These are phyloP conservation scores for Crithidia thermophila DNA, from an alignment of 208 protist species.

Conservation along the genomic window DNA sequence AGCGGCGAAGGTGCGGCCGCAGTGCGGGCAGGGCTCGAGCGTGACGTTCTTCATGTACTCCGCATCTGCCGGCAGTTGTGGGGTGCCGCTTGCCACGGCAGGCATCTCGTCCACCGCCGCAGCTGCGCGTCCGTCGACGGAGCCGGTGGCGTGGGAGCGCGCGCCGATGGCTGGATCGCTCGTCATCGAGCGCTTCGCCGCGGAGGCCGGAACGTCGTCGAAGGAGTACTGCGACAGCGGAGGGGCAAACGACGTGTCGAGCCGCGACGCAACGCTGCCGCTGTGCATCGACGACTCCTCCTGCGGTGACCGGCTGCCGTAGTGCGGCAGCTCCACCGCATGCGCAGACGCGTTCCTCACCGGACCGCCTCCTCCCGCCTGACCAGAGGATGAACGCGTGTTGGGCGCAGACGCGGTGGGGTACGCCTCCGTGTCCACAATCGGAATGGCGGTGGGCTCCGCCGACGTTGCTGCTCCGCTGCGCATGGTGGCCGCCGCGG, in stretches of 20 bases:
- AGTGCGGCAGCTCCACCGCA: too few species aligned
- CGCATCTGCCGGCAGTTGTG: constrained; percentile 8
- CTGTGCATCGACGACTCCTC: constrained; percentile 3
- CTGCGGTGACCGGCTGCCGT: background rate
- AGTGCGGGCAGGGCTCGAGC: constrained; percentile 72
- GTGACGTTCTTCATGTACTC: constrained; percentile 32
- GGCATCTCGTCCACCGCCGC: constrained; percentile 21
- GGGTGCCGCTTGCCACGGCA: constrained; percentile 29
- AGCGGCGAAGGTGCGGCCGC: constrained; percentile 68
- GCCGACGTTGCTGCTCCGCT: background rate
- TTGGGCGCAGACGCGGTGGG: constrained; percentile 1
- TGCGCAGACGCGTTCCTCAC: too few species aligned
- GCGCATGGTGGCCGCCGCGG: background rate
- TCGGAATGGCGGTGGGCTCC: background rate
- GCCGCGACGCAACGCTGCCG: background rate
- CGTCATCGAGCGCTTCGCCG: constrained; percentile 21
- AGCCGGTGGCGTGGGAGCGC: background rate
- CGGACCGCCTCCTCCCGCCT: too few species aligned
- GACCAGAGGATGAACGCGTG: too few species aligned
- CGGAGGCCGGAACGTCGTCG: constrained; percentile 54
- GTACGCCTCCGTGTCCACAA: background rate
- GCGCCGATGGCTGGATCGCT: background rate
- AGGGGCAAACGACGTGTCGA: background rate
- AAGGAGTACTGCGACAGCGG: constrained; percentile 1
- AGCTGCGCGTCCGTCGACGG: background rate